Base-by-base conservation (phyloP, 139 green algal species). In the Trebouxia sp. region DNA sequence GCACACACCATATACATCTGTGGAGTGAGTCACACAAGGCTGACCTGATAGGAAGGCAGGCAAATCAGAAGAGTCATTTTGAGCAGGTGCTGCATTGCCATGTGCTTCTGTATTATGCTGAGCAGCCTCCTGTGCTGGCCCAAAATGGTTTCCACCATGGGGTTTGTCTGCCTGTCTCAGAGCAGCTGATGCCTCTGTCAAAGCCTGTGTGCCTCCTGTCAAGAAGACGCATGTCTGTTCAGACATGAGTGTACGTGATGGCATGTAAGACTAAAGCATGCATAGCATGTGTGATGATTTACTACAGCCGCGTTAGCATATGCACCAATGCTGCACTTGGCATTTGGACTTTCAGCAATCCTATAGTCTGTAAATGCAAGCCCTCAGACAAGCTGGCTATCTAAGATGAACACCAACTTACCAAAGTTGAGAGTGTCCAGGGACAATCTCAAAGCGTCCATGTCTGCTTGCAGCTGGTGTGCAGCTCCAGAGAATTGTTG, bases 391-490 rank as follows among this genome's bases (percentile, higher is more conserved):
- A n/a, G n/a, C n/a, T n/a, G n/a, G n/a, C n/a, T n/a, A n/a, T n/a
- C n/a, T n/a, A n/a, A n/a, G n/a, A n/a, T n/a, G n/a, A n/a, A n/a
- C n/a, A n/a, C n/a, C n/a, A n/a, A n/a, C 72, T 65, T 38, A 79
- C 74, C 74, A 79, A 79, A 48, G 32, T 79, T 47, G 12, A 67
- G 28, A 12, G 30, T 38, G 26, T 67, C 30, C 30, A 79, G n/a
- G 11, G 42, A 65, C n/a, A 65, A 28, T 30, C 47, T 66, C 15
- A 79, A 24, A 47, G 30, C 74, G 22, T 65, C 45, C 74, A 79
- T 79, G 20, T 79, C 74, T 65, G 47, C 45, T 55, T 79, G 74
- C 48, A 79, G 74, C 47, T 79, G 74, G 6, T 65, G 74, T 38
- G 74, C 48, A 65, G 74, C 45, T 5, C 42, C 74, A 47, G 74